Base-by-base conservation (phyloP, 2,329 filamentous ascomycete genomes). In the Fusarium dlaminii region DNA sequence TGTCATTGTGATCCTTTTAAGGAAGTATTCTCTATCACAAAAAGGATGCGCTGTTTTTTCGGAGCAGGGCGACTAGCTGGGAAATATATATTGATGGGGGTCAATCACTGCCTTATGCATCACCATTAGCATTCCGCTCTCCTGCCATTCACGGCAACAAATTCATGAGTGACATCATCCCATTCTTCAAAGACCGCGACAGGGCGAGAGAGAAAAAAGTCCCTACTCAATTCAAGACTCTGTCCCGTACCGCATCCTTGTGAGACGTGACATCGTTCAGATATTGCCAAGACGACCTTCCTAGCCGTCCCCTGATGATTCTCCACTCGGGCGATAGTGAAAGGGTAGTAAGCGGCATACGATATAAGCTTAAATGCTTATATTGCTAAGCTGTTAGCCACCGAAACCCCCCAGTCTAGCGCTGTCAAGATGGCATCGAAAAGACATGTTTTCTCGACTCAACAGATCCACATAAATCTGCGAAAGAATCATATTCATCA, bases 21-120 rank as follows among this genome's bases (percentile, higher is more conserved):
- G 22, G 4, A 34, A 14, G 1, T 12, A 4, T 18, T n/a, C 5
- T 8, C 2, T 42, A 3, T 29, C 18, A n/a, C 1, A 34, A 42
- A 34, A 14, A 27, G 18, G 24, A 5, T n/a, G 39, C 39, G 13
- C 20, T n/a, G 5, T 40, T 40, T 40, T n/a, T 20, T n/a, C 8
- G 2, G 1, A 40, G 39, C 20, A n/a, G 37, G 32, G 34, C 24
- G 34, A 17, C 32, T 17, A 8, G 14, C 1, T 11, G 17, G 8
- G 8, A 18, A 32, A 51, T 51, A 62, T 51, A 51, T 43, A 12
- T 30, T 9, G 30, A 27, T 24, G 24, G n/a, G 20, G 22, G 57
- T 36, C 13, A 48, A 64, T 64, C 62, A 64, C 37, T 64, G 29
- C 57, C 57, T n/a, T 8, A 63, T 27, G n/a, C 12, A 37, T 63